Percentiles rank a stretch among this genome's conserved stretches.
Evolutionary conservation across 441 rosid genomes (phyloP).

Genomic region (Capsella rubella): DNA sequence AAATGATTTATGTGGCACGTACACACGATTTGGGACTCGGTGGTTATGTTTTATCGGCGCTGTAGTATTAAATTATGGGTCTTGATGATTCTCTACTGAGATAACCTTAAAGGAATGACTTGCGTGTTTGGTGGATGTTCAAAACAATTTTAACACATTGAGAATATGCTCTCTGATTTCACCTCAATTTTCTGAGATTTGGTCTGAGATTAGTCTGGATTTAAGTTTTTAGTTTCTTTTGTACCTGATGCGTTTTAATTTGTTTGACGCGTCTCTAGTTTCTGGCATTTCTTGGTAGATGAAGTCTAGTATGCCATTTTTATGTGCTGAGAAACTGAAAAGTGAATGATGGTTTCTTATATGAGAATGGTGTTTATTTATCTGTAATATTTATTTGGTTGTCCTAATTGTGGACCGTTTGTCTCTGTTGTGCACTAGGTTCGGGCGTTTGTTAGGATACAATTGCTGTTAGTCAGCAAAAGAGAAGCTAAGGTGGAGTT

Average conservation of each 20-base stretch:
- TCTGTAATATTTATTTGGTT: not conserved
- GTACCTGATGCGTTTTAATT: not conserved
- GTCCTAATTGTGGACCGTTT: slow-evolving; percentile 3
- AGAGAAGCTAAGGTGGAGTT: slow-evolving; percentile 46
- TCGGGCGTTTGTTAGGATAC: slow-evolving; percentile 19
- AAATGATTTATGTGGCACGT: slow-evolving; percentile 14
- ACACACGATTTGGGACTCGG: slow-evolving; percentile 18
- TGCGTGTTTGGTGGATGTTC: slow-evolving; percentile 26
- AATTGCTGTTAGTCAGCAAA: slow-evolving; percentile 45
- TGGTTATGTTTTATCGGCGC: not conserved
- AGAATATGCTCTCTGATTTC: not conserved
- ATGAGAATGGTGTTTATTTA: not conserved
- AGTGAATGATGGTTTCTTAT: slow-evolving; percentile 9
- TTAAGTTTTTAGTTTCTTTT: not conserved
- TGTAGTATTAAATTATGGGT: slow-evolving; percentile 13
- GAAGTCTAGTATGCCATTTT: slow-evolving; percentile 13
- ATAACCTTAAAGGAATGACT: slow-evolving; percentile 25
- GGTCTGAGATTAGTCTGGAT: slow-evolving; percentile 16
- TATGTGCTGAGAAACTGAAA: slow-evolving; percentile 8
- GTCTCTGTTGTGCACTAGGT: slow-evolving; percentile 26
- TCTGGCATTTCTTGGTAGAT: slow-evolving; percentile 31
- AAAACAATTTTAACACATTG: slow-evolving; percentile 9
- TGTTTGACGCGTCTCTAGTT: slow-evolving; percentile 21
- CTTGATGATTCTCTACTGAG: slow-evolving; percentile 22
- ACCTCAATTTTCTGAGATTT: not conserved